Conservation (phyloP, 768 basidiomycete species). For the Strobilomyces confusus region DNA sequence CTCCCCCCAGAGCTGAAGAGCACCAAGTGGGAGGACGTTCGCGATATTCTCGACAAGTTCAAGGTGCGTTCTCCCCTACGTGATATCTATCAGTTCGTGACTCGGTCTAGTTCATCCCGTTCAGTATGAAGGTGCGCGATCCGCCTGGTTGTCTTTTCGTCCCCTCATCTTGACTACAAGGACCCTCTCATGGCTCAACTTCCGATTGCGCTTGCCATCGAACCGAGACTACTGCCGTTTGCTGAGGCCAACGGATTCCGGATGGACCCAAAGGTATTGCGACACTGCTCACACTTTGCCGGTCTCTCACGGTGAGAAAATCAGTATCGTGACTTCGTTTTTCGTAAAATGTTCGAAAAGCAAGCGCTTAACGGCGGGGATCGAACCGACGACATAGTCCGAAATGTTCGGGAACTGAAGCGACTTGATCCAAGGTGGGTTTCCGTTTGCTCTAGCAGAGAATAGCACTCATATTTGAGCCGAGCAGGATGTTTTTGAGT, state of each 20-base stretch:
- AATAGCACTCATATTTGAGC: slow-evolving; percentile 3
- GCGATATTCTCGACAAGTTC: slow-evolving; percentile 65
- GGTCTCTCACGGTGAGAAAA: slow-evolving; percentile 11
- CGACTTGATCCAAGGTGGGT: slow-evolving; percentile 64
- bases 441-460: not conserved
- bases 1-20: slow-evolving; percentile 55
- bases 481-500: slow-evolving; percentile 70
- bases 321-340: slow-evolving; percentile 82
- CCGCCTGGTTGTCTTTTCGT: not conserved
- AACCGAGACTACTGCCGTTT: slow-evolving; percentile 68
- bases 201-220: slow-evolving; percentile 71
- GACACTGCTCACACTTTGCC: not conserved
- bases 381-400: slow-evolving; percentile 57
- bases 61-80: slow-evolving; percentile 40
- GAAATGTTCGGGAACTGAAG: slow-evolving; percentile 69
- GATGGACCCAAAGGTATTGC: slow-evolving; percentile 69
- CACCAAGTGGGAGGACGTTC: slow-evolving; percentile 60
- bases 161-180: slow-evolving; percentile 31
- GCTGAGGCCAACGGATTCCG: slow-evolving; percentile 71
- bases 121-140: slow-evolving; percentile 56
- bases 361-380: slow-evolving; percentile 43
- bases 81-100: slow-evolving; percentile 8
- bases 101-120: slow-evolving; percentile 66
- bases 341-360: slow-evolving; percentile 81
- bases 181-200: slow-evolving; percentile 78